phyloP scores from a whole-genome alignment of 129 eudicot species.

The Rutidosis leptorrhynchoides region DNA sequence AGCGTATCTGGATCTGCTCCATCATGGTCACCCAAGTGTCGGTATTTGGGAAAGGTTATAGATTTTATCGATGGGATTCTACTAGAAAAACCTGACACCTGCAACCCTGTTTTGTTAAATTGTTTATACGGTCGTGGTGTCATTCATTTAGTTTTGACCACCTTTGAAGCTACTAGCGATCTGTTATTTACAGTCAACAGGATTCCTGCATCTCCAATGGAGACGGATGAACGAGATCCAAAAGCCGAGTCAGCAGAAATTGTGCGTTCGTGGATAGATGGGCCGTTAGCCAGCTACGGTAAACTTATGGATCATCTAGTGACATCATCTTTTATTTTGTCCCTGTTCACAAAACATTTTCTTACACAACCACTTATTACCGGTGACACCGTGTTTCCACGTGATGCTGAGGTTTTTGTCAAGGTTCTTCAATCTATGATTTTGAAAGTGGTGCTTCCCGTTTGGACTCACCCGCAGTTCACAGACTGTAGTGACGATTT shows the following conservation, averaged over 20 bases:
- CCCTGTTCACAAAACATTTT: slow-evolving; percentile 84
- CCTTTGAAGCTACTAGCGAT: slow-evolving; percentile 94
- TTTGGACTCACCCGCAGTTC: slow-evolving; percentile 82
- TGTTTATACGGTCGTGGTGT: slow-evolving; percentile 85
- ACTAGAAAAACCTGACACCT: slow-evolving; percentile 79
- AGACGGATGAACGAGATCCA: slow-evolving; percentile 68
- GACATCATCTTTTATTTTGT: slow-evolving; percentile 77
- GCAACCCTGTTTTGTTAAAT: slow-evolving; percentile 78
- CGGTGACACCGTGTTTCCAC: slow-evolving; percentile 72
- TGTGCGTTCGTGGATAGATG: slow-evolving; percentile 70
- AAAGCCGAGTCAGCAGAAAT: slow-evolving; percentile 53
- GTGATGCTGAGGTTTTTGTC: slow-evolving; percentile 85
- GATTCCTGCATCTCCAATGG: slow-evolving; percentile 94
- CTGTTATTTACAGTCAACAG: slow-evolving; percentile 72
- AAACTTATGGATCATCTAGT: slow-evolving; percentile 90
- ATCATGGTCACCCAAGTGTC: slow-evolving; percentile 82
- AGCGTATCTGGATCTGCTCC: slow-evolving; percentile 69
- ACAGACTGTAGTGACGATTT: slow-evolving; percentile 76
- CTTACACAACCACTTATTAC: slow-evolving; percentile 72
- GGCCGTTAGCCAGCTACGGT: slow-evolving; percentile 84
- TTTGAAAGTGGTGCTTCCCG: slow-evolving; percentile 80
- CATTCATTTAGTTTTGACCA: slow-evolving; percentile 73
- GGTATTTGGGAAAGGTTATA: slow-evolving; percentile 81
- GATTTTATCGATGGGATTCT: slow-evolving; percentile 78
- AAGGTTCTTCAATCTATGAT: slow-evolving; percentile 81